These are phyloP conservation scores for Nakaseomyces bracarensis DNA, from an alignment of 1,139 yeast genomes.

Conservation along the genomic window DNA sequence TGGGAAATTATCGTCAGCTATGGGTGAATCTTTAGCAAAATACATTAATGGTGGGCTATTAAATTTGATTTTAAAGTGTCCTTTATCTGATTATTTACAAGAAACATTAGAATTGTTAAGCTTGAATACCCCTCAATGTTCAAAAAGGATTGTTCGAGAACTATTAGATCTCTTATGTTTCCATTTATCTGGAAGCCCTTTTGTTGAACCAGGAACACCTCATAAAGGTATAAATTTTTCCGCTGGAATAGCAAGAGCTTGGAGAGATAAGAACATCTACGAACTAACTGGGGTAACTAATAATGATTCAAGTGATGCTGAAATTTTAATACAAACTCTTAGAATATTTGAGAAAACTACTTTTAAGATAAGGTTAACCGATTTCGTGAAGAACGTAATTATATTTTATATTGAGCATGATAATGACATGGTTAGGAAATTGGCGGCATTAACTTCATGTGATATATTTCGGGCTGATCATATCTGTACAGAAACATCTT, in stretches of 20 bases:
- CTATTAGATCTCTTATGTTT: slow-evolving; percentile 62
- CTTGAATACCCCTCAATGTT: slow-evolving; percentile 70
- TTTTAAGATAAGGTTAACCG: slow-evolving; percentile 71
- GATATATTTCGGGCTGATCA: slow-evolving; percentile 73
- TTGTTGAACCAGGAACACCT: slow-evolving; percentile 88
- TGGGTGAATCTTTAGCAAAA: slow-evolving; percentile 91
- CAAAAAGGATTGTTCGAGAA: slow-evolving; percentile 61
- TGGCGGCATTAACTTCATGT: slow-evolving; percentile 81
- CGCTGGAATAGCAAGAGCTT: slow-evolving; percentile 63
- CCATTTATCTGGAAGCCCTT: slow-evolving; percentile 75
- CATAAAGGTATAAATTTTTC: slow-evolving; percentile 47
- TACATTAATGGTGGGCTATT: slow-evolving; percentile 75
- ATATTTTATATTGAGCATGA: slow-evolving; percentile 74
- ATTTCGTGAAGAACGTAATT: slow-evolving; percentile 79
- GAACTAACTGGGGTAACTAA: slow-evolving; percentile 42
- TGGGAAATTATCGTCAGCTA: slow-evolving; percentile 77
- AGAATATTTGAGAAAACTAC: slow-evolving; percentile 66
- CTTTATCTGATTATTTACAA: slow-evolving; percentile 73
- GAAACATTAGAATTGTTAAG: slow-evolving; percentile 62
- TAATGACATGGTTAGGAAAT: slow-evolving; percentile 68
- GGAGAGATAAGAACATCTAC: slow-evolving; percentile 63
- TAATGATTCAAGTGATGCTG: slow-evolving; percentile 29
- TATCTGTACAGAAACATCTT: slow-evolving; percentile 77
- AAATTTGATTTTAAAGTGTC: slow-evolving; percentile 73
- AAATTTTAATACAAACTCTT: slow-evolving; percentile 33